Evolutionary conservation across 805 yeast genomes (phyloP), one percentile per base, ranked within the genome.

Genomic region (Barnettozyma siamensis): DNA sequence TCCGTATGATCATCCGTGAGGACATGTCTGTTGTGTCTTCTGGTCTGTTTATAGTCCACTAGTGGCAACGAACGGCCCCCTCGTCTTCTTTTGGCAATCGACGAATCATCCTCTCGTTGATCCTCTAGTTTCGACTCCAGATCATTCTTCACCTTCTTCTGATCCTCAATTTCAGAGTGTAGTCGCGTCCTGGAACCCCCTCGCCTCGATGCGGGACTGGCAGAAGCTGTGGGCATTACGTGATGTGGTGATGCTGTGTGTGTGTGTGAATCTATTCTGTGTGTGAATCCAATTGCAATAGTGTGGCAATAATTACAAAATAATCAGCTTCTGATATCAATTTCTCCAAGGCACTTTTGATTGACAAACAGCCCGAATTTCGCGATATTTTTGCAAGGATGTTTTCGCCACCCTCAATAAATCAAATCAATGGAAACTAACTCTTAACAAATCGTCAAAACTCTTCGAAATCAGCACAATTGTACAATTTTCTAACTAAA

Each of bases 61-160:
- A 40, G 33, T 3, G 39, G 24, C 26, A 40, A 44, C 5, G 36
- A 21, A 29, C 49, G 35, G 7, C 46, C 41, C 16, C 47, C 43
- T 30, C 39, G 40, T 38, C 49, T 42, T 33, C 43, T 35, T 13
- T 33, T 37, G 3, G 23, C 13, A 15, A 27, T 24, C 3, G 32
- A 12, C 1, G 27, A 20, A 13, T 19, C 26, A 20, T 35, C 33
- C 1, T 31, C 30, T 17, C 24, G 20, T 3, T 15, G n/a, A n/a
- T n/a, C n/a, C n/a, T n/a, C n/a, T n/a, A n/a, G n/a, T n/a, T n/a
- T n/a, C n/a, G n/a, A n/a, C n/a, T n/a, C n/a, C n/a, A n/a, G n/a
- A n/a, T n/a, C n/a, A n/a, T n/a, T n/a, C 24, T n/a, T 18, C 24
- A 24, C 32, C 35, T 3, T 31, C 29, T 16, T 33, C 16, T 3